A percentile compares a stretch with the other conserved stretches of the same genome.
Conservation (phyloP, 176 grass and related monocot species). For the Avena atlantica region DNA sequence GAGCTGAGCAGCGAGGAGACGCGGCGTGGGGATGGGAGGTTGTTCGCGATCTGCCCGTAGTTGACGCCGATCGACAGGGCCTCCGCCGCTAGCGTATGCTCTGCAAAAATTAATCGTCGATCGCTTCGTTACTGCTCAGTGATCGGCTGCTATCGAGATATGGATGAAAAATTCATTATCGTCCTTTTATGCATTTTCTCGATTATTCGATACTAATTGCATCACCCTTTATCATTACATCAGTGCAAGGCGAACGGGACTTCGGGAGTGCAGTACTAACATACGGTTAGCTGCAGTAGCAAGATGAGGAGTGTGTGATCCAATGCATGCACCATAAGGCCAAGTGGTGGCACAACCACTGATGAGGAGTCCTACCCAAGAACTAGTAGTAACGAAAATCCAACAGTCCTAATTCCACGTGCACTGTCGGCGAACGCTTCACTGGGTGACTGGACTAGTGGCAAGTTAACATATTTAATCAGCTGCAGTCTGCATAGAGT, state of each 20-base stretch:
- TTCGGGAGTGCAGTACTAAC: not conserved
- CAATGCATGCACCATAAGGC: constrained; percentile 31
- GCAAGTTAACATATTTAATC: constrained; percentile 11
- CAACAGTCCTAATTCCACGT: constrained; percentile 11
- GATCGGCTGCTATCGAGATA: not conserved
- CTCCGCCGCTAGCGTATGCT: constrained; percentile 1
- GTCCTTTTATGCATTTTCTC: not conserved
- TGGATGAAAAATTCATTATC: too few species aligned
- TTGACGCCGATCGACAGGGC: constrained; percentile 66
- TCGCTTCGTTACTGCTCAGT: not conserved
- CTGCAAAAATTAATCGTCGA: constrained; percentile 11
- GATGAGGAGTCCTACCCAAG: not conserved
- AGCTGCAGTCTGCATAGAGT: not conserved
- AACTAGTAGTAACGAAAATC: not conserved
- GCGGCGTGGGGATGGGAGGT: constrained; percentile 55
- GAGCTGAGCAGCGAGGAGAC: constrained; percentile 70
- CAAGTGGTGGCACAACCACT: constrained; percentile 23
- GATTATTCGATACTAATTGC: not conserved
- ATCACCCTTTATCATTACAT: not conserved
- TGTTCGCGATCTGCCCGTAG: constrained; percentile 80
- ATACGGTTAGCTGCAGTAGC: too few species aligned
- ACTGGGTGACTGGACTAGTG: not conserved
- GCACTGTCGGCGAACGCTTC: constrained; percentile 23
- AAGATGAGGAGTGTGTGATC: constrained; percentile 2
- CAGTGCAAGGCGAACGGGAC: not conserved